Evolutionary conservation across 2,329 filamentous ascomycete genomes (phyloP), one percentile per base, ranked within the genome.

Genomic region (Pseudomassariella vexata): DNA sequence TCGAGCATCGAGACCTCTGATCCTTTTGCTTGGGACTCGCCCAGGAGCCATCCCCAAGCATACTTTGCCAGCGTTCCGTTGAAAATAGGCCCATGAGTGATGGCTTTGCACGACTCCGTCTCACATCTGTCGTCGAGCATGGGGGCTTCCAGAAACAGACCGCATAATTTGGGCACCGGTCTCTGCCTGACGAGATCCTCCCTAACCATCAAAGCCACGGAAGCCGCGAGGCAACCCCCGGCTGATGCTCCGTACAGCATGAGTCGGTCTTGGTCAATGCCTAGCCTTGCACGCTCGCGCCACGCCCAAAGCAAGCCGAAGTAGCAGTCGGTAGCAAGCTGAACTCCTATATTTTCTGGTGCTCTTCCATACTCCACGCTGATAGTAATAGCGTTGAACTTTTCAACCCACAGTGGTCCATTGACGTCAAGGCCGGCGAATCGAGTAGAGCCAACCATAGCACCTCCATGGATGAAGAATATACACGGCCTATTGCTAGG

Each of bases 201-300:
- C n/a, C 57, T 48, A 4, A 48, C 48, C 60, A 75, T 66, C 17
- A 79, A 52, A 2, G 68, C 62, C 40, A 70, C 58, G 4, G 64
- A 68, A 2, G 71, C 69, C 1, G 73, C 73, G 11, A 80, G 53
- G 32, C 73, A 71, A 3, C 71, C 74, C 3, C 73, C 74, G 1
- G 72, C 73, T 15, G 68, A 75, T 33, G 71, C 68, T 4, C 74
- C 74, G 34, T 64, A 64, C 12, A 77, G 56, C 9, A 76, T 62
- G 19, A 79, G 62, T 21, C 65, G 68, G 1, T 63, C 59, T 4
- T 59, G 52, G 28, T 63, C 54, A 30, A 73, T 62, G 7, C 65
- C 65, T 2, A 63, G 41, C 19, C 41, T 50, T 4, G 44, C 27
- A n/a, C n/a, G n/a, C n/a, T n/a, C n/a, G n/a, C n/a, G n/a, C 7